Base-by-base conservation (phyloP, 2,329 filamentous ascomycete genomes). In the Fusarium redolens region DNA sequence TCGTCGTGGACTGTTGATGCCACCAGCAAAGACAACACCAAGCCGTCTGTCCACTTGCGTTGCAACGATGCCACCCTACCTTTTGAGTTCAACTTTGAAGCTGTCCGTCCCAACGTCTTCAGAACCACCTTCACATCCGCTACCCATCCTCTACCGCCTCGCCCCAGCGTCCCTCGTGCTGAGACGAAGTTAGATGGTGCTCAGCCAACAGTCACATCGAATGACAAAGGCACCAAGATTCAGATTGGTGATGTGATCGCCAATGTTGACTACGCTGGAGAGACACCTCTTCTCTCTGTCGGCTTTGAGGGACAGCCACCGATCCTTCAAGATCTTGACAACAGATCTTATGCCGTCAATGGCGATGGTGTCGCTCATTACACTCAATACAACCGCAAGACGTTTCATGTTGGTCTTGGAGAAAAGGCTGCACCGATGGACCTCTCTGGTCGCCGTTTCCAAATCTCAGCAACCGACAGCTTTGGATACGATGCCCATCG, bases 401-500 rank as follows among this genome's bases (percentile, higher is more conserved):
- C 89, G 0, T 85, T 94, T 0, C 90, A 94, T 73, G 88, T 93
- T 22, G 92, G 92, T 1, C 84, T 94, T 1, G 92, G 92, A 8
- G 92, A 94, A 78, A 93, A 93, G 78, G 85, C 90, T 9, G 92
- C 91, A 0, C 92, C 92, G 0, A 93, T 94, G 90, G 89, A 94
- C 75, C 84, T 94, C 2, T 90, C 87, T 0, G 91, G 90, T 37
- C 86, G 92, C 1, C 85, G 88, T 31, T 94, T 93, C 78, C 86
- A 87, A 31, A 83, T 94, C 18, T 90, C 91, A 0, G 91, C 90
- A 4, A 93, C 90, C 1, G 92, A 94, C 79, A 91, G 88, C 41
- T 94, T 94, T 73, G 91, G 92, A 5, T 93, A 94, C 76, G 91
- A 94, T 73, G 88, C 90, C 7, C 90, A 93, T 77, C 87, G 87